Evolutionary conservation across 176 grass and related monocot species (phyloP), one percentile per base, ranked within the genome.

Genomic region (Aechmea fasciata): DNA sequence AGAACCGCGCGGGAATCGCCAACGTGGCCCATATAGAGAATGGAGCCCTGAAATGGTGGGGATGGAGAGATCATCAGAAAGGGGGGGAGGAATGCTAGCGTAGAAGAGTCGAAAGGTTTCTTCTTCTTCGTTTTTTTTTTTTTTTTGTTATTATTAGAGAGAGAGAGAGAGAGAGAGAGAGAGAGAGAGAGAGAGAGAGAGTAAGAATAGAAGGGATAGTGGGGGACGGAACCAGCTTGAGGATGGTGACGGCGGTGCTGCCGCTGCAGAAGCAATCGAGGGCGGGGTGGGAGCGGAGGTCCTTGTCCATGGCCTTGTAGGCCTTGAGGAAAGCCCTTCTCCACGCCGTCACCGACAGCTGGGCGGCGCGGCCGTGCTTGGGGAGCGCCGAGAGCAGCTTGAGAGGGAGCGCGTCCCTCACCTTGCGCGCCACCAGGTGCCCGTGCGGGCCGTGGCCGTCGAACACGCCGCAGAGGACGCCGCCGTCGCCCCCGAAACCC

Each of bases 391-490:
- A 82, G 68, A 99, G 83, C 69, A 99, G 90, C 69, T 87, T 88
- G 11, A 99, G 80, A 1, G 95, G 90, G 15, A 99, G 80, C 33
- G 85, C 57, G 51, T 99, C 95, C 28, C 90, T 79, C 26, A 93
- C 90, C 81, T 85, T 81, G 24, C 95, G 84, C 69, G 87, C 87
- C 77, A 99, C 95, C 48, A 93, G 69, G 77, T 93, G 95, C 9
- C 90, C 95, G 18, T 90, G 80, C 57, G 95, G 95, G 10, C 95
- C 95, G 67, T 99, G 95, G 8, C 95, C 95, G 83, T 99, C 95
- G 80, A 88, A 99, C 65, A 99, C 90, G 33, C 95, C 95, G 62
- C 95, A 99, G 24, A 99, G 78, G 72, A 93, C 84, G 67, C 66
- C 77, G 71, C 85, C 84, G 8, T 92, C 83, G 50, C 79, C 84